These are phyloP conservation scores for Zarea fungicola DNA, from an alignment of 2,329 filamentous ascomycete species.

Conservation along the genomic window DNA sequence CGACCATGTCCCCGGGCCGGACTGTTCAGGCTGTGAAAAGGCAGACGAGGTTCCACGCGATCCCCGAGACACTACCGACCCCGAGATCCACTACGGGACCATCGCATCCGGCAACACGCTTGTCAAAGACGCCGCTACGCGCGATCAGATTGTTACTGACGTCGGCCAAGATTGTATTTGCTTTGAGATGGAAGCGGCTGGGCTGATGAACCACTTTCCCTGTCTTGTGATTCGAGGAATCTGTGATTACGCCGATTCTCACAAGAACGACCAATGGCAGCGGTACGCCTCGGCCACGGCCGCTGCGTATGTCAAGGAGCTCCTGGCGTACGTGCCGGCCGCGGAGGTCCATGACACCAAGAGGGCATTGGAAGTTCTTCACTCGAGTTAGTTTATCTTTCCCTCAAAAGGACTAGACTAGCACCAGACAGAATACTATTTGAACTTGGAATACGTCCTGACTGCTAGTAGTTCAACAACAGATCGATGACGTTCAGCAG, in stretches of 20 bases:
- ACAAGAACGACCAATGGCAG: conserved; percentile 23
- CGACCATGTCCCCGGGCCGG: conserved; percentile 3
- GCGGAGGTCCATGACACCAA: background rate
- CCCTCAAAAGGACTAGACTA: too few relatives aligned
- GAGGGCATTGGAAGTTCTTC: too few relatives aligned
- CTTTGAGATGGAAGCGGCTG: conserved; percentile 25
- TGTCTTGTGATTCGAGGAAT: conserved; percentile 30
- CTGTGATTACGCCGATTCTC: conserved; percentile 26
- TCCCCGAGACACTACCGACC: conserved; percentile 5
- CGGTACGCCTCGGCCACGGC: conserved; percentile 20
- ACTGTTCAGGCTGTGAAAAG: conserved; percentile 5
- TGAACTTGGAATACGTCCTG: too few relatives aligned
- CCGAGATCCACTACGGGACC: conserved; percentile 19
- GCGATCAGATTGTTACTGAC: conserved; percentile 8
- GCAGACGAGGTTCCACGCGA: background rate
- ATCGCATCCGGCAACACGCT: conserved; percentile 22
- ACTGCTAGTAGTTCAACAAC: too few relatives aligned
- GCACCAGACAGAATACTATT: too few relatives aligned
- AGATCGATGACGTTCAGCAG: too few relatives aligned
- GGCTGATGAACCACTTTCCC: conserved; percentile 17
- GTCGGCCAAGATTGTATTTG: conserved; percentile 16
- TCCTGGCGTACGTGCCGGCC: background rate
- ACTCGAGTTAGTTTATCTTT: too few relatives aligned
- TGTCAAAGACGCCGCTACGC: conserved; percentile 14
- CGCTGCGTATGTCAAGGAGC: conserved; percentile 19